Conservation (phyloP, 1,284 basidiomycete species). For the Ganoderma sp. region DNA sequence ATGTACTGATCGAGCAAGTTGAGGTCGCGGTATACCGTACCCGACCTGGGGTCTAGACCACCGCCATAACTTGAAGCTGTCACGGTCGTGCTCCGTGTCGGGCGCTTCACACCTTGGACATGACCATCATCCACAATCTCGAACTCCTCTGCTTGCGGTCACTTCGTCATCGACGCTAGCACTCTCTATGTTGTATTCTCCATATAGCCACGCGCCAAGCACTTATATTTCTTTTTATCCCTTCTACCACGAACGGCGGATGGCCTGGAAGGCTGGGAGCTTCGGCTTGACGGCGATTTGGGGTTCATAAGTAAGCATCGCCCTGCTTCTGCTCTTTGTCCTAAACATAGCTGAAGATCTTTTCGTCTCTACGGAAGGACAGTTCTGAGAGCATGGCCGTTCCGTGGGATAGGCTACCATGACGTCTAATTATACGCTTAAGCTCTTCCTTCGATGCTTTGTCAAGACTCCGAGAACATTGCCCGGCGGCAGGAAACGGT, state of each 20-base stretch:
- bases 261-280: neutral
- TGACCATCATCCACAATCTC: constrained; percentile 4
- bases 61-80: too few relatives aligned
- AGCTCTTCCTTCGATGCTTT: neutral
- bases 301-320: neutral
- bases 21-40: too few relatives aligned
- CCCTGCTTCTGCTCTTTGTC: neutral
- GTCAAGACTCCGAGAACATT: neutral
- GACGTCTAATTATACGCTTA: neutral
- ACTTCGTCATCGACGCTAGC: neutral
- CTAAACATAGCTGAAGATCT: neutral
- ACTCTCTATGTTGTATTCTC: neutral
- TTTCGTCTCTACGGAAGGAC: neutral
- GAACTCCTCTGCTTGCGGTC: neutral
- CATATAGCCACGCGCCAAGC: neutral
- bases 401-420: neutral
- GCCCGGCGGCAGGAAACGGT: neutral
- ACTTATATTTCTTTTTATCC: neutral
- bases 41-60: too few relatives aligned
- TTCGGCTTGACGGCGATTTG: neutral
- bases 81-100: neutral
- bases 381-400: neutral
- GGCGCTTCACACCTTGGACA: neutral
- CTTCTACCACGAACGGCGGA: neutral
- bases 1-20: neutral